phyloP scores from a whole-genome alignment of 2,329 filamentous ascomycete genomes.

The Helotiales sp. region DNA sequence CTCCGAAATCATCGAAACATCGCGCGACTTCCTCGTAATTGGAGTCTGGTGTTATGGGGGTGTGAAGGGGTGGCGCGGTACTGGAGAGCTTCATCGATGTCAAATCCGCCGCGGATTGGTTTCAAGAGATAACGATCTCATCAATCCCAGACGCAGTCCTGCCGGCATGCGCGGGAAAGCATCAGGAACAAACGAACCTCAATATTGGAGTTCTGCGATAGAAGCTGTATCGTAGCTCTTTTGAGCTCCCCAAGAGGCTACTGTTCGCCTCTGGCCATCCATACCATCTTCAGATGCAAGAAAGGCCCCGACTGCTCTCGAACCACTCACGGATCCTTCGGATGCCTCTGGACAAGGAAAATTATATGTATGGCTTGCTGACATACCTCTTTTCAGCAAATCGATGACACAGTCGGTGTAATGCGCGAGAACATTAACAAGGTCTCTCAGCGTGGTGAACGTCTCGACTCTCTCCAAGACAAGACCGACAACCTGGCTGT shows the following conservation, averaged over 20 bases:
- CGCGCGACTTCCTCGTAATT: neutral
- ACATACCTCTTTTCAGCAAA: slow-evolving; percentile 66
- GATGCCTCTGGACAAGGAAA: neutral
- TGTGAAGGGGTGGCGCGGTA: neutral
- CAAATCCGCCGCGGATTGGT: slow-evolving; percentile 18
- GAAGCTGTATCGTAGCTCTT: neutral
- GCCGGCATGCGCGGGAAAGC: neutral
- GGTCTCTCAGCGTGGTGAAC: slow-evolving; percentile 88
- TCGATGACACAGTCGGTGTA: slow-evolving; percentile 90
- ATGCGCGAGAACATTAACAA: slow-evolving; percentile 99
- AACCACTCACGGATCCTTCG: neutral
- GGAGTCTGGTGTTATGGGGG: neutral
- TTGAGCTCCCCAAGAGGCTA: neutral
- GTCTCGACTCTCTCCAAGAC: slow-evolving; percentile 83
- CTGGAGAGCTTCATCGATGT: slow-evolving; percentile 5
- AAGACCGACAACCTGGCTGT: slow-evolving; percentile 93
- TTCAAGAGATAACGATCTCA: slow-evolving; percentile 18
- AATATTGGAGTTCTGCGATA: neutral
- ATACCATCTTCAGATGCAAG: neutral
- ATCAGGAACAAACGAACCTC: neutral
- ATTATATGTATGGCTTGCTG: slow-evolving; percentile 17
- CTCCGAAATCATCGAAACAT: neutral
- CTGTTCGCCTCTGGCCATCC: neutral
- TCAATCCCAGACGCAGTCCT: neutral
- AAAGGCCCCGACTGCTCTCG: neutral